Evolutionary conservation across 495 filamentous ascomycete species (phyloP).

Genomic region (Aspergillus steynii): DNA sequence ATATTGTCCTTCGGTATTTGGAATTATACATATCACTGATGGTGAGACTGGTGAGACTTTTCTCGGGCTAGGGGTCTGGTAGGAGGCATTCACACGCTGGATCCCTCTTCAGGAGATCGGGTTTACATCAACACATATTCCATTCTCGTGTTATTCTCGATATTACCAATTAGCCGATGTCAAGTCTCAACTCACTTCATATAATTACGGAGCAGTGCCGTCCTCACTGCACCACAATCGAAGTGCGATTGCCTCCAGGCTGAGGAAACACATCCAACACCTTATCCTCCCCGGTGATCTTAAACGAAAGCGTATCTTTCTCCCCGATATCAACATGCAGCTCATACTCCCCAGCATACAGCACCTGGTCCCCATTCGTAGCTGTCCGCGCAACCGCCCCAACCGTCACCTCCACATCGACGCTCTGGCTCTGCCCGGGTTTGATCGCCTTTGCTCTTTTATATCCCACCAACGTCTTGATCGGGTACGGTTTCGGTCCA

Average conservation of each 20-base stretch:
- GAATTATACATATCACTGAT: too few relatives aligned
- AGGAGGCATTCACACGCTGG: too few relatives aligned
- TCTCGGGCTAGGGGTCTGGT: too few relatives aligned
- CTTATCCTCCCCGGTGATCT: neutral
- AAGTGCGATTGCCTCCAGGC: neutral
- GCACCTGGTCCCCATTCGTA: constrained; percentile 50
- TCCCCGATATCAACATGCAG: constrained; percentile 48
- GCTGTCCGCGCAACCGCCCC: constrained; percentile 54
- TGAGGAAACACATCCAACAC: neutral
- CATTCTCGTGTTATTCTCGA: too few relatives aligned
- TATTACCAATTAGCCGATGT: too few relatives aligned
- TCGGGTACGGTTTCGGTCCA: constrained; percentile 56
- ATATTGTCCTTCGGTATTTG: too few relatives aligned
- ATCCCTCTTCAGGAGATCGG: too few relatives aligned
- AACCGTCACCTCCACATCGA: constrained; percentile 47
- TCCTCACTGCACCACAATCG: neutral
- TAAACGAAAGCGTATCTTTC: constrained; percentile 6
- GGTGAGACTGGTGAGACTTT: too few relatives aligned
- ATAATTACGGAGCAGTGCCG: too few relatives aligned
- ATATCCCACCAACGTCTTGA: constrained; percentile 57
- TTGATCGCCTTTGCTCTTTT: constrained; percentile 43
- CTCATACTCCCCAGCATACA: constrained; percentile 60
- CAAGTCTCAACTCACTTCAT: too few relatives aligned
- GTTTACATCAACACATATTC: too few relatives aligned
- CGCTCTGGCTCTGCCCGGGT: constrained; percentile 31